Evolutionary conservation across 441 rosid species (phyloP), one percentile per base, ranked within the genome.

Genomic region (Eutrema salsugineum): DNA sequence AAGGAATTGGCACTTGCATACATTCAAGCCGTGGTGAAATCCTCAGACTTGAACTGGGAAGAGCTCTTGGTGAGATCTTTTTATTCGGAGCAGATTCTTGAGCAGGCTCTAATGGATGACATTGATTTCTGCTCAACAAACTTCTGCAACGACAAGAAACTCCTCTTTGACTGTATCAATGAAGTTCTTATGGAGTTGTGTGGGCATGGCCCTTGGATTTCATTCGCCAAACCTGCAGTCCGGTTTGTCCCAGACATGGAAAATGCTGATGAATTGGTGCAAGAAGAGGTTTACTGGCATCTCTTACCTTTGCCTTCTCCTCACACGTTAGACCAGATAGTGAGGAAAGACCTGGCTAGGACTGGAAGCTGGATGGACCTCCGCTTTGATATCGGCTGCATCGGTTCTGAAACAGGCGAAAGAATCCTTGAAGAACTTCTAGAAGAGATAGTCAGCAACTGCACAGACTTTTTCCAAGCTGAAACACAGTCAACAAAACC

Each of bases 211-310:
- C 91, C 89, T n/a, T 86, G 91, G 79, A 73, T 83, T 40, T 83
- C 91, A 55, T 87, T 82, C 55, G 38, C 67, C 40, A 87, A 83
- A 70, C 86, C 87, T 0, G 64, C 68, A 24, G 68, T 83, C 32
- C 76, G 72, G 53, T 83, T 83, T 33, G 47, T 67, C 12, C 86
- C 82, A 1, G 77, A 83, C 65, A 71, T 80, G 81, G 78, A 81
- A 70, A 80, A 79, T 66, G 77, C 68, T 61, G 63, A 78, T 72
- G 51, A 47, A 56, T 86, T 86, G 81, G 90, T 92, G 20, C 87
- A 90, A 89, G 86, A 88, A 79, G 91, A 86, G 76, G 84, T 92
- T 63, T 70, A 68, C 30, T 87, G 97, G 97, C 84, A 92, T 84
- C 90, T 92, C 63, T 72, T 83, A 36, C 90, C 87, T 12, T 62